These are phyloP conservation scores for Ceratorhiza oryzae-sativae DNA, from an alignment of 1,284 basidiomycete genomes.

Conservation along the genomic window DNA sequence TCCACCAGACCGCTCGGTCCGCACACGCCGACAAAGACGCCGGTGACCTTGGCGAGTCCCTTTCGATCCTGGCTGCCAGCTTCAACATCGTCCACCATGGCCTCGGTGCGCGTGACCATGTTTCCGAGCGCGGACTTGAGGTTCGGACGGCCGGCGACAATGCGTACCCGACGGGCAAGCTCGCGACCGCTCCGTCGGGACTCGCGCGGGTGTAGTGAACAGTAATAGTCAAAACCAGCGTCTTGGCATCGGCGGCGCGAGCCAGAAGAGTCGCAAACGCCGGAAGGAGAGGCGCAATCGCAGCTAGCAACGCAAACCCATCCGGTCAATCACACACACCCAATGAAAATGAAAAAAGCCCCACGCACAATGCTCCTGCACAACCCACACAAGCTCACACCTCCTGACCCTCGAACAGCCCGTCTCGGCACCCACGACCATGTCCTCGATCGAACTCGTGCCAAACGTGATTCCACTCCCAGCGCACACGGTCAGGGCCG, in stretches of 20 bases:
- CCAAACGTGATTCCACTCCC: constrained; percentile 44
- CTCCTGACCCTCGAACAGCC: constrained; percentile 19
- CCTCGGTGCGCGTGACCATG: constrained; percentile 26
- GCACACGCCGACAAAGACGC: constrained; percentile 71
- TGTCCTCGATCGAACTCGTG: constrained; percentile 39
- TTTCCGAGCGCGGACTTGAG: constrained; percentile 45
- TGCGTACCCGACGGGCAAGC: constrained; percentile 55
- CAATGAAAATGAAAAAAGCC: background rate
- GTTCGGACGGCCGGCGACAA: constrained; percentile 62
- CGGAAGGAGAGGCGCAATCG: constrained; percentile 63
- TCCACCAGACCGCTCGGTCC: constrained; percentile 66
- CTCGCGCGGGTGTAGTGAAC: constrained; percentile 69
- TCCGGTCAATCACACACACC: background rate
- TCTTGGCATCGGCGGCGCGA: constrained; percentile 51
- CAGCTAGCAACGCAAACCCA: constrained; percentile 46
- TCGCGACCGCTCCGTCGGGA: constrained; percentile 45
- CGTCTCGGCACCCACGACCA: constrained; percentile 37
- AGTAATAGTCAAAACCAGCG: constrained; percentile 58
- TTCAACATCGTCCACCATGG: constrained; percentile 54
- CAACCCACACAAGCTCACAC: constrained; percentile 43
- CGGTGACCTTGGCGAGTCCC: constrained; percentile 54
- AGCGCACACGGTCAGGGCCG: constrained; percentile 41
- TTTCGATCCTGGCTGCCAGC: constrained; percentile 55
- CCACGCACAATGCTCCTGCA: constrained; percentile 42
- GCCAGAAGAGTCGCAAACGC: constrained; percentile 61